Conservation (phyloP, 805 yeast species). For the Ogataea ganodermae region DNA sequence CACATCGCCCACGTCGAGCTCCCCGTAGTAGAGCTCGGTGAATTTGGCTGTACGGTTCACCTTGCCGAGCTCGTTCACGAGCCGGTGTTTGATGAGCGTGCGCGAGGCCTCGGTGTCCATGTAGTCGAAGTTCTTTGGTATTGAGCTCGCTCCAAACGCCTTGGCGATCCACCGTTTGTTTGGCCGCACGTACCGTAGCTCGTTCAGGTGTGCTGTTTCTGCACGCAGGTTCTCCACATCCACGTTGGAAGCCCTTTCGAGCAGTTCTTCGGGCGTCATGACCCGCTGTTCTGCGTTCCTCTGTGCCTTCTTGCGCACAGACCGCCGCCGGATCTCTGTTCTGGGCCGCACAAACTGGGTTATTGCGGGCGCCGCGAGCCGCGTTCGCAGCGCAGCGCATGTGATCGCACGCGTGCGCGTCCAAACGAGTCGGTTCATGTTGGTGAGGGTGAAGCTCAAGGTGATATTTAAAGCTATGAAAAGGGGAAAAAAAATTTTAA, state of each 20-base stretch:
- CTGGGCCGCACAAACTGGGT: not conserved
- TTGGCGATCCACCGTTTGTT: conserved; percentile 33
- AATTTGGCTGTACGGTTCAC: conserved; percentile 12
- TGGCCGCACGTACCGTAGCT: conserved; percentile 31
- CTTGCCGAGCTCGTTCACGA: conserved; percentile 10
- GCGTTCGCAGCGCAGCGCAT: not conserved
- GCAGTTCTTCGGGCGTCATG: conserved; percentile 36
- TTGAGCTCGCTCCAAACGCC: conserved; percentile 9
- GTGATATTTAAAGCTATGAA: no score
- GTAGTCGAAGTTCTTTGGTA: conserved; percentile 21
- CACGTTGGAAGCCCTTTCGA: conserved; percentile 27
- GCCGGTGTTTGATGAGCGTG: conserved; percentile 1
- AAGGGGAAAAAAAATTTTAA: not conserved
- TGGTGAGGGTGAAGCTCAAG: not conserved
- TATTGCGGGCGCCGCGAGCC: not conserved
- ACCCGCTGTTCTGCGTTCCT: conserved; percentile 12
- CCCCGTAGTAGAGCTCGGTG: conserved; percentile 27
- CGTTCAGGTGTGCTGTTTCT: conserved; percentile 25
- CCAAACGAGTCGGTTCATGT: not conserved
- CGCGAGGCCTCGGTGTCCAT: conserved; percentile 19
- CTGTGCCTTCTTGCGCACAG: conserved; percentile 1
- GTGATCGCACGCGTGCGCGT: not conserved
- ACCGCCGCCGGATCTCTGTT: not conserved
- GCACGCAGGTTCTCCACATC: conserved; percentile 31
- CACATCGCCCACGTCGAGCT: conserved; percentile 59